A percentile compares a stretch with the other conserved stretches of the same genome.
phyloP scores from a whole-genome alignment of 495 filamentous ascomycete species.

The Barbatosphaeria neglecta region DNA sequence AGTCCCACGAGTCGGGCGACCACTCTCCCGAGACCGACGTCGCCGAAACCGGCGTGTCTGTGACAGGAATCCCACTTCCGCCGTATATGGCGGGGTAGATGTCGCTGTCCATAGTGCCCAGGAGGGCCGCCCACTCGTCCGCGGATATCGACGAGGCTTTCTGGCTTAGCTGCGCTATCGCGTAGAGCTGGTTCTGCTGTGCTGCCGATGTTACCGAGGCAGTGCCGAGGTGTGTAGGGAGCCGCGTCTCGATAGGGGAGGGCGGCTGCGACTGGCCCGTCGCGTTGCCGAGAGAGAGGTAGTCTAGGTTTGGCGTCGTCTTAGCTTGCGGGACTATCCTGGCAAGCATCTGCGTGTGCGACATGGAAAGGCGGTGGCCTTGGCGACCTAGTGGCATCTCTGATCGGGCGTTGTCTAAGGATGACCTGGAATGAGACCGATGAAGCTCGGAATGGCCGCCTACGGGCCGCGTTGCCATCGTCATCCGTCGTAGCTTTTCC shows the following conservation, averaged over 20 bases:
- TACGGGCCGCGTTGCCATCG: slow-evolving; percentile 20
- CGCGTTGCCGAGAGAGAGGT: slow-evolving; percentile 22
- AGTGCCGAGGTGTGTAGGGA: slow-evolving; percentile 19
- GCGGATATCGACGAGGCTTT: slow-evolving; percentile 34
- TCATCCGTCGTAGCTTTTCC: slow-evolving; percentile 40
- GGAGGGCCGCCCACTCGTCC: slow-evolving; percentile 68
- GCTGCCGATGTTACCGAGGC: not conserved
- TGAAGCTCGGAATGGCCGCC: slow-evolving; percentile 15
- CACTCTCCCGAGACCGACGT: slow-evolving; percentile 24
- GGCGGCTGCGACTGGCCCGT: slow-evolving; percentile 18
- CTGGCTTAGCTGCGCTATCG: slow-evolving; percentile 15
- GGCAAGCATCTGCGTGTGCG: slow-evolving; percentile 18
- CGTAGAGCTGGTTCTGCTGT: slow-evolving; percentile 11
- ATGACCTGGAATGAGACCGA: slow-evolving; percentile 22
- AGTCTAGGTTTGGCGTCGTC: slow-evolving; percentile 23
- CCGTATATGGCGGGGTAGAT: slow-evolving; percentile 80
- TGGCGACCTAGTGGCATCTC: slow-evolving; percentile 16
- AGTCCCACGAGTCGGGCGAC: slow-evolving; percentile 46
- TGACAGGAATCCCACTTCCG: slow-evolving; percentile 40
- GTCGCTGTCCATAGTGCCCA: slow-evolving; percentile 67
- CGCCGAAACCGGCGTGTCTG: slow-evolving; percentile 23
- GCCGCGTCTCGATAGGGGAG: slow-evolving; percentile 23
- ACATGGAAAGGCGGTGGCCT: slow-evolving; percentile 34
- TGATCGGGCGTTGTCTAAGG: slow-evolving; percentile 26
- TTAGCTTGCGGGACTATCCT: slow-evolving; percentile 16